phyloP scores from a whole-genome alignment of 768 basidiomycete genomes.

The Tulasnella sp. region DNA sequence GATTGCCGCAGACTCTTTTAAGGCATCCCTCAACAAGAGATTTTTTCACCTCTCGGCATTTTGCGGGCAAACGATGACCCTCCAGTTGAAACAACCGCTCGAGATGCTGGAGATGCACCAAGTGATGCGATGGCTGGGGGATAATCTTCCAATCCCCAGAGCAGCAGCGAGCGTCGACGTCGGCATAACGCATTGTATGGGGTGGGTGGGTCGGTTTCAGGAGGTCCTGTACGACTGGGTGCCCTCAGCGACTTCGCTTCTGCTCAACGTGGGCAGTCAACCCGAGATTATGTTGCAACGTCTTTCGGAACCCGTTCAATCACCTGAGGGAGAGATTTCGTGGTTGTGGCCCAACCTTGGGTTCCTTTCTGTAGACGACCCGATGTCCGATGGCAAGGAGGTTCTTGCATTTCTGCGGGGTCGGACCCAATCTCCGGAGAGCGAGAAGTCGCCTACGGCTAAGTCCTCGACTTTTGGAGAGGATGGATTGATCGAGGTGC shows the following conservation, averaged over 20 bases:
- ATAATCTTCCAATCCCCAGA: background rate
- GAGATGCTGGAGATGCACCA: background rate
- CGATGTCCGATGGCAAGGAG: background rate
- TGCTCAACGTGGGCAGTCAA: background rate
- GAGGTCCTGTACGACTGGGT: background rate
- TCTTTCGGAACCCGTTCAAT: background rate
- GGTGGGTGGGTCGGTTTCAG: background rate
- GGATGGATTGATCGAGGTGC: background rate
- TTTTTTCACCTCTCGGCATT: background rate
- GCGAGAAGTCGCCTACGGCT: background rate
- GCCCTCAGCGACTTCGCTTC: background rate
- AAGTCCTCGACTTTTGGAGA: background rate
- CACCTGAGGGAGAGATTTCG: background rate
- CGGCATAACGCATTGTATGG: background rate
- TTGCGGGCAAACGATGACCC: background rate
- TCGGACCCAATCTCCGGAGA: background rate
- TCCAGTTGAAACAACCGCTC: background rate
- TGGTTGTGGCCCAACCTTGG: background rate
- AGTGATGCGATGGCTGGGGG: background rate
- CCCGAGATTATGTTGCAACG: background rate
- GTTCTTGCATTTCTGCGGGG: background rate
- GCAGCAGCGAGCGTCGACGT: background rate
- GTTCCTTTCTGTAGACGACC: background rate
- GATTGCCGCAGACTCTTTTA: background rate
- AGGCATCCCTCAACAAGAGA: background rate